Conservation (phyloP, 345 rosid genomes). For the Eucalyptus tenuipes region DNA sequence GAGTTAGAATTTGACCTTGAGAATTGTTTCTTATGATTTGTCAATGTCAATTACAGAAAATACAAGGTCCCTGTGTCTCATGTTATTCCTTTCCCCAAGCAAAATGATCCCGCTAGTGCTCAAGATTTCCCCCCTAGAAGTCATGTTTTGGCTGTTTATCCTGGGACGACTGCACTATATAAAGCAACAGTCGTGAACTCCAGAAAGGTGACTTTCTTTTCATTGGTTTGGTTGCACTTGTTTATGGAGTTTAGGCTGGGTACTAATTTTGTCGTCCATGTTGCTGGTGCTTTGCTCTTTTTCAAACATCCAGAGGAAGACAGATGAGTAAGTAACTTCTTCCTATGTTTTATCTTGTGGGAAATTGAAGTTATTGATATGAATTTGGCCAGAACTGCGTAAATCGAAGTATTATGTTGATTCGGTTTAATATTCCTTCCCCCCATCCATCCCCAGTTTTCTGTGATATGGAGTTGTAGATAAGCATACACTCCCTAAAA, state of each 20-base stretch:
- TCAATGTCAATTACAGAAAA: slow-evolving; percentile 30
- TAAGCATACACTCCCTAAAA: neutral
- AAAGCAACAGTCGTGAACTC: slow-evolving; percentile 84
- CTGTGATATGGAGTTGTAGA: neutral
- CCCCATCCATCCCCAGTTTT: neutral
- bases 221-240: neutral
- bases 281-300: neutral
- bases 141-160: slow-evolving; percentile 97
- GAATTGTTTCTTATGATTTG: neutral
- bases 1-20: neutral
- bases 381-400: neutral
- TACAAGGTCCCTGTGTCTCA: slow-evolving; percentile 76
- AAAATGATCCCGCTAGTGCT: slow-evolving; percentile 42
- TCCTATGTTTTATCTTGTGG: neutral
- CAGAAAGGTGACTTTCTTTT: slow-evolving; percentile 39
- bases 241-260: neutral
- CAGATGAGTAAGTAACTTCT: slow-evolving; percentile 62
- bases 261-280: neutral
- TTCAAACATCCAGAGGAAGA: slow-evolving; percentile 50
- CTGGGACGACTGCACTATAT: slow-evolving; percentile 92
- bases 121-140: slow-evolving; percentile 58
- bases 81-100: slow-evolving; percentile 80
- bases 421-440: neutral
- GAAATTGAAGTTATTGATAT: neutral
- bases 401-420: neutral